These are phyloP conservation scores for Penicillium sp. DNA, from an alignment of 2,329 filamentous ascomycete species.

Conservation along the genomic window DNA sequence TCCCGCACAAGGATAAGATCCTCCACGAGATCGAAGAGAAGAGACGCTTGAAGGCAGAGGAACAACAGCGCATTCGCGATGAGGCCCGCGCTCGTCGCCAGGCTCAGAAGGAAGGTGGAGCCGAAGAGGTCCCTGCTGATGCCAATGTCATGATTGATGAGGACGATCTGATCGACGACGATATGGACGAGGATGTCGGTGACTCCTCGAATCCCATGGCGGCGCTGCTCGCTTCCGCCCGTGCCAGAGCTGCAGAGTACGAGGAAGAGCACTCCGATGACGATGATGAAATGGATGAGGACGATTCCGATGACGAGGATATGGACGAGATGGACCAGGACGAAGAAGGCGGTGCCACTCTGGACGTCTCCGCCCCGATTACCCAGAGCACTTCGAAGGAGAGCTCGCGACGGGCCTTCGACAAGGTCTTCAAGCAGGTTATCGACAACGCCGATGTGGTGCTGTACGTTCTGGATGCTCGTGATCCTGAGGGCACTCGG, in stretches of 20 bases:
- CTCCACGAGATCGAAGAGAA: conserved; percentile 90
- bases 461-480: conserved; percentile 84
- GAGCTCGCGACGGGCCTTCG: conserved; percentile 73
- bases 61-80: conserved; percentile 61
- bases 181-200: conserved; percentile 44
- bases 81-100: conserved; percentile 46
- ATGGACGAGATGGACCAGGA: conserved; percentile 45
- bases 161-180: too few relatives aligned
- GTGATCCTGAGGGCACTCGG: conserved; percentile 81
- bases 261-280: conserved; percentile 44
- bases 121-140: too few relatives aligned
- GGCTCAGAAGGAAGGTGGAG: too few relatives aligned
- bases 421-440: conserved; percentile 92
- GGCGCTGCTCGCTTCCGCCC: conserved; percentile 40
- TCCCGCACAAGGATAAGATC: conserved; percentile 94
- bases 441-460: conserved; percentile 82
- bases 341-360: conserved; percentile 43
- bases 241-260: conserved; percentile 38
- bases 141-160: conserved; percentile 34
- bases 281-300: conserved; percentile 51
- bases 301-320: conserved; percentile 48
- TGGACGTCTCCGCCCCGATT: conserved; percentile 43
- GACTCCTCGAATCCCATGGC: conserved; percentile 52
- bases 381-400: conserved; percentile 46
- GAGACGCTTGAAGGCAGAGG: conserved; percentile 69